A percentile compares a stretch with the other conserved stretches of the same genome.
Conservation (phyloP, 2,329 filamentous ascomycete species). For the Ceratocystis cacaofunesta region DNA sequence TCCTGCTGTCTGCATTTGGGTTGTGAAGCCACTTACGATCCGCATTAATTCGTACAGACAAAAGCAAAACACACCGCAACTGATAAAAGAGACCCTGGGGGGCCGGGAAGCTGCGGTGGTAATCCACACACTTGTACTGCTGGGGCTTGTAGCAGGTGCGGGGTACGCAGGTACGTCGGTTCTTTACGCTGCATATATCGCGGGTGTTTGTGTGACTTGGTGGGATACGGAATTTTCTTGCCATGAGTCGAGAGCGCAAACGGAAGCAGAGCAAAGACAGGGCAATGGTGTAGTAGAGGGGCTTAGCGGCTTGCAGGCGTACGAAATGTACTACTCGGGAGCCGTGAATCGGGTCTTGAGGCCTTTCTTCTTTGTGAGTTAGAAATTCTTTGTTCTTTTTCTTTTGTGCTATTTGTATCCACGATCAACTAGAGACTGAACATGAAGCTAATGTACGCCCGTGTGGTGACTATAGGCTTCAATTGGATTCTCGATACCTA, state of each 20-base stretch:
- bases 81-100: background rate
- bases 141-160: constrained; percentile 35
- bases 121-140: constrained; percentile 32
- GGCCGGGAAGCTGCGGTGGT: background rate
- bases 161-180: constrained; percentile 48
- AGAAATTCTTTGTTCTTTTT: background rate
- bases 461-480: background rate
- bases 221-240: constrained; percentile 30
- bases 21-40: constrained; percentile 30
- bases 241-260: background rate
- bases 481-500: constrained; percentile 38
- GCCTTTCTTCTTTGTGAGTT: constrained; percentile 13
- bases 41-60: constrained; percentile 18
- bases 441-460: background rate
- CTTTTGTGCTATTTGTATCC: background rate
- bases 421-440: background rate
- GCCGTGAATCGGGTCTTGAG: constrained; percentile 1
- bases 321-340: background rate
- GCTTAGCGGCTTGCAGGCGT: background rate
- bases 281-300: background rate
- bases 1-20: constrained; percentile 33
- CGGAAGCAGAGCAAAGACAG: background rate
- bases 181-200: constrained; percentile 47
- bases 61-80: background rate
- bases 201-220: constrained; percentile 45